These are phyloP conservation scores for Neopestalotiopsis sp. DNA, from an alignment of 2,329 filamentous ascomycete species.

Conservation along the genomic window DNA sequence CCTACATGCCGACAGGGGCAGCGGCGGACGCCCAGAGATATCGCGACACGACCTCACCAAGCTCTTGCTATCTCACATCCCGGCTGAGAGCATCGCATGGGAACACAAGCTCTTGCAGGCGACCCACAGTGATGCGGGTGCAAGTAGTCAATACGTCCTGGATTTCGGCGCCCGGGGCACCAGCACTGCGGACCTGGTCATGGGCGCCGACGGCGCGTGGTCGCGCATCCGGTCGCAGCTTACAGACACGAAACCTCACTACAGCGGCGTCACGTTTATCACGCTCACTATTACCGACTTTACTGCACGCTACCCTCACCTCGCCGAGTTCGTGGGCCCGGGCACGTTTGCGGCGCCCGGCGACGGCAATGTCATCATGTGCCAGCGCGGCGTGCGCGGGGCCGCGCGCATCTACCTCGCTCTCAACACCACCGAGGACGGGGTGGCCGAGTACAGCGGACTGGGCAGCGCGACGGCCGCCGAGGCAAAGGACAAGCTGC, in stretches of 20 bases:
- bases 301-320: not conserved
- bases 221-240: conserved; percentile 35
- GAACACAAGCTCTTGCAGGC: conserved; percentile 13
- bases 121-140: not conserved
- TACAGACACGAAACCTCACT: conserved; percentile 20
- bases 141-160: conserved; percentile 30
- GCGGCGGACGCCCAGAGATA: conserved; percentile 2
- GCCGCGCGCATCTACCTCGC: conserved; percentile 37
- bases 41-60: conserved; percentile 8
- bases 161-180: conserved; percentile 19
- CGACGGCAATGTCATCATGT: conserved; percentile 8
- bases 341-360: conserved; percentile 9
- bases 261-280: conserved; percentile 1
- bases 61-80: conserved; percentile 8
- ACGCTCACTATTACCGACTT: conserved; percentile 9
- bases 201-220: conserved; percentile 46
- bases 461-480: conserved; percentile 15
- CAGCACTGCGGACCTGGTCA: conserved; percentile 35
- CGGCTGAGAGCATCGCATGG: conserved; percentile 5
- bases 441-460: conserved; percentile 23
- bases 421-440: conserved; percentile 32
- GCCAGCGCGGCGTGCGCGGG: conserved; percentile 4
- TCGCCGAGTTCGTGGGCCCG: conserved; percentile 11
- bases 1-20: not conserved
- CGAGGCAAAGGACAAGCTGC: conserved; percentile 11